Evolutionary conservation across 2,329 filamentous ascomycete genomes (phyloP).

Genomic region (Aspergillaceae sp.): DNA sequence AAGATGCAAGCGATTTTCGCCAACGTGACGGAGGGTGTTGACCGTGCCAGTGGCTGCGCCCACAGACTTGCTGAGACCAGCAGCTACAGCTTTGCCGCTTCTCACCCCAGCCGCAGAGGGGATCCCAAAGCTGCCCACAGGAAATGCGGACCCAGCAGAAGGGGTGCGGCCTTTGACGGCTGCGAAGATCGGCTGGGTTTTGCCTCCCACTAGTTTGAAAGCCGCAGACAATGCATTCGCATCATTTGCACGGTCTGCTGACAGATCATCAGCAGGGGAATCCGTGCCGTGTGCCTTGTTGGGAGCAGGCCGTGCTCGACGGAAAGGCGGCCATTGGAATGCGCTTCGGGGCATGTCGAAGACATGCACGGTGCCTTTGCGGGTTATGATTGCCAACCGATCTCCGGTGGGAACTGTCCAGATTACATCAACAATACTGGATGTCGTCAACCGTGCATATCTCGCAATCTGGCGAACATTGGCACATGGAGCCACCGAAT

Average conservation of each 20-base stretch:
- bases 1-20: constrained; percentile 42
- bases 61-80: constrained; percentile 43
- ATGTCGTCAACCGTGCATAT: constrained; percentile 84
- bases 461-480: constrained; percentile 74
- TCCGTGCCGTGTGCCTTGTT: constrained; percentile 30
- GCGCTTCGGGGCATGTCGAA: constrained; percentile 76
- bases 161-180: constrained; percentile 51
- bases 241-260: constrained; percentile 31
- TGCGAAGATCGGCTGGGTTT: constrained; percentile 54
- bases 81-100: constrained; percentile 41
- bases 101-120: constrained; percentile 40
- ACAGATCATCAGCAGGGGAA: constrained; percentile 40
- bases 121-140: constrained; percentile 36
- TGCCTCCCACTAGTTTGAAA: constrained; percentile 58
- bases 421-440: constrained; percentile 78
- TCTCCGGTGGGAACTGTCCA: constrained; percentile 80
- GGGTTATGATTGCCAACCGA: constrained; percentile 78
- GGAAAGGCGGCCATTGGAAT: constrained; percentile 75
- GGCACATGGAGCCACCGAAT: constrained; percentile 20
- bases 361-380: constrained; percentile 90
- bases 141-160: constrained; percentile 37
- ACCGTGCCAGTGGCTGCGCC: constrained; percentile 42
- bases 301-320: constrained; percentile 37
- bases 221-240: constrained; percentile 56
- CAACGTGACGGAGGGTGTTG: constrained; percentile 39